Conservation (phyloP, 2,329 filamentous ascomycete species). For the Lachnellula hyalina region DNA sequence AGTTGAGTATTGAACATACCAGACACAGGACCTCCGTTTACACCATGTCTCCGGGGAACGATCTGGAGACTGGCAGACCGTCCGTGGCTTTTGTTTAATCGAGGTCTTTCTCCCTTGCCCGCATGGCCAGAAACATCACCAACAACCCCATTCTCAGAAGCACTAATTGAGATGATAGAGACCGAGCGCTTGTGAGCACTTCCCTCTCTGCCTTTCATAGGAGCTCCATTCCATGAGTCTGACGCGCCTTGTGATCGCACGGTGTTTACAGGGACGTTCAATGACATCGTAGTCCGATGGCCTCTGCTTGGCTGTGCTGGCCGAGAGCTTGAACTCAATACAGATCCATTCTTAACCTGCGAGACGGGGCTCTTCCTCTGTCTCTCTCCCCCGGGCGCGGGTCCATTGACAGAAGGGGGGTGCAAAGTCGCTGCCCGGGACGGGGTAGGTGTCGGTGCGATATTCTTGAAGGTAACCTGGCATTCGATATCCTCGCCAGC, state of each 20-base stretch:
- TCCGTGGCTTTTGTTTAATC: conserved; percentile 60
- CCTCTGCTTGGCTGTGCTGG: conserved; percentile 41
- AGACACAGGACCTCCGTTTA: conserved; percentile 36
- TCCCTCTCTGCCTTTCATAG: conserved; percentile 29
- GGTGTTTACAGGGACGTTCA: conserved; percentile 45
- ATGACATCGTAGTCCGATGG: conserved; percentile 63
- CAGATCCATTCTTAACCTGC: conserved; percentile 35
- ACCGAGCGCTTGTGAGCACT: conserved; percentile 69
- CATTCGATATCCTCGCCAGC: conserved; percentile 94
- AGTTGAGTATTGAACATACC: conserved; percentile 27
- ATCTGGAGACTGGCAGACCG: conserved; percentile 81
- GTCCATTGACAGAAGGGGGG: conserved; percentile 23
- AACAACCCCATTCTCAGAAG: conserved; percentile 34
- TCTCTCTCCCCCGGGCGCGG: conserved; percentile 21
- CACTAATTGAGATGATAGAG: conserved; percentile 75
- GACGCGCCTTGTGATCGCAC: conserved; percentile 14
- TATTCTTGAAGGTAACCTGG: conserved; percentile 93
- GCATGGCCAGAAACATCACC: conserved; percentile 31
- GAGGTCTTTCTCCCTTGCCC: conserved; percentile 35
- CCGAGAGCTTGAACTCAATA: conserved; percentile 41
- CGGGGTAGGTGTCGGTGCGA: conserved; percentile 34
- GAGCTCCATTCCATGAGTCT: conserved; percentile 21
- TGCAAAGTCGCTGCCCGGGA: conserved; percentile 21
- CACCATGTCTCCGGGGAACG: conserved; percentile 43
- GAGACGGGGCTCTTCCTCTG: conserved; percentile 27